Evolutionary conservation across 192 early-diverging fungal genomes (phyloP).

Genomic region (Diversispora epigaea): DNA sequence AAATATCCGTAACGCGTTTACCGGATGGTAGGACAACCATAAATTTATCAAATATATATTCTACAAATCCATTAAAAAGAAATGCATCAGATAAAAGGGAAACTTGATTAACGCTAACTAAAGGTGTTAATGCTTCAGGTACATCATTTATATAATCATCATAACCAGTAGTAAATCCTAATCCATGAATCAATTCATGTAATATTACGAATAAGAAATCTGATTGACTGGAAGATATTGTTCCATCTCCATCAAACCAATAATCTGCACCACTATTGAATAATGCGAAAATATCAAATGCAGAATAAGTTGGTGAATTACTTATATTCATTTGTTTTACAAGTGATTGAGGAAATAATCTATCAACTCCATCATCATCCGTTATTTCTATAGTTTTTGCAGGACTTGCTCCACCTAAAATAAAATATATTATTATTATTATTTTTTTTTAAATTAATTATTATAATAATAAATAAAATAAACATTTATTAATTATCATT

Average conservation of each 20-base stretch:
- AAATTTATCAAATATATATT: slow-evolving; percentile 30
- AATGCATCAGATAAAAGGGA: not conserved
- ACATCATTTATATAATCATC: slow-evolving; percentile 24
- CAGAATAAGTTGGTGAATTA: slow-evolving; percentile 23
- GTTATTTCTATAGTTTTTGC: slow-evolving; percentile 36
- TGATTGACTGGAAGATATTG: slow-evolving; percentile 32
- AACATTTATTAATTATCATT: not conserved
- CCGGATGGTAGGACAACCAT: slow-evolving; percentile 20
- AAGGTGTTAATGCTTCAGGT: slow-evolving; percentile 34
- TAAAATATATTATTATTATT: not conserved
- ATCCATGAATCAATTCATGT: slow-evolving; percentile 48
- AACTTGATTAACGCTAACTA: not conserved
- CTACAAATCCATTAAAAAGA: slow-evolving; percentile 25
- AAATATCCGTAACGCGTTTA: not conserved
- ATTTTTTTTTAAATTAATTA: too few species aligned
- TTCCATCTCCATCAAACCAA: slow-evolving; percentile 40
- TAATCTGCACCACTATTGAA: slow-evolving; percentile 42
- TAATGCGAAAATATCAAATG: slow-evolving; percentile 41
- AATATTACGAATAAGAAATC: slow-evolving; percentile 43
- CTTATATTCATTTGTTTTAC: slow-evolving; percentile 41
- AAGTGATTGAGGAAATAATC: slow-evolving; percentile 46
- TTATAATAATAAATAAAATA: not conserved
- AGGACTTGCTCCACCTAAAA: slow-evolving; percentile 38
- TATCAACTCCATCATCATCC: slow-evolving; percentile 35
- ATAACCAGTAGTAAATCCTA: slow-evolving; percentile 45